Base-by-base conservation (phyloP, 768 basidiomycete genomes). In the Mycena indigotica region DNA sequence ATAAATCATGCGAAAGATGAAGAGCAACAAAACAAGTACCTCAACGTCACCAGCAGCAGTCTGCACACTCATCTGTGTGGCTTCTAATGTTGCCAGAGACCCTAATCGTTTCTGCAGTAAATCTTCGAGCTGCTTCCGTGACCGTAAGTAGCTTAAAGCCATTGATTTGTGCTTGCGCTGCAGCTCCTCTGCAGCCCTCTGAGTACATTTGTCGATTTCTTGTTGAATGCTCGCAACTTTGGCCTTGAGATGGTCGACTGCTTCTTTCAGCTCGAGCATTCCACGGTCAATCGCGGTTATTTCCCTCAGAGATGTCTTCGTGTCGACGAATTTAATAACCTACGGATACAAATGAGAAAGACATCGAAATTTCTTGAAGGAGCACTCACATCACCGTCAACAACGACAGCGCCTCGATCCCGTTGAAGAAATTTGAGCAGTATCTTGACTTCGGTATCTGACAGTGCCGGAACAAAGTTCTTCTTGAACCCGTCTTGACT, bases 1-100 rank as follows among this genome's bases (percentile, higher is more conserved):
- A 52, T 19, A 1, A 26, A 53, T 24, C 60, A 55, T 50, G 50
- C 28, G 2, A 46, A 2, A 5, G 26, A 53, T 50, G 35, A 19
- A 32, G 50, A 13, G n/a, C 39, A 41, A n/a, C n/a, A 16, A 16
- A 52, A 54, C 35, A 67, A 75, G 40, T 67, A 95, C 95, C 78
- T 93, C 88, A 12, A 95, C 80, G 70, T 98, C 91, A 2, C 88
- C 88, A 26, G 91, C 91, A n/a, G 95, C 91, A 3, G 86, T 83
- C 72, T 98, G 93, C 4, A 98, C 92, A 44, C 84, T 82, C 44
- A 92, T 75, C 32, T 97, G 70, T 0, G 94, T 93, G 13, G 83
- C 77, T 62, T 90, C 86, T 6, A 98, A 75, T 32, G 85, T 90
- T 55, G 85, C 82, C 4, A 93, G 75, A 1, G 93, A 87, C 10